Evolutionary conservation across 352 stramenopile genomes (phyloP), one percentile per base, ranked within the genome.

Genomic region (Phytophthora colocasiae): DNA sequence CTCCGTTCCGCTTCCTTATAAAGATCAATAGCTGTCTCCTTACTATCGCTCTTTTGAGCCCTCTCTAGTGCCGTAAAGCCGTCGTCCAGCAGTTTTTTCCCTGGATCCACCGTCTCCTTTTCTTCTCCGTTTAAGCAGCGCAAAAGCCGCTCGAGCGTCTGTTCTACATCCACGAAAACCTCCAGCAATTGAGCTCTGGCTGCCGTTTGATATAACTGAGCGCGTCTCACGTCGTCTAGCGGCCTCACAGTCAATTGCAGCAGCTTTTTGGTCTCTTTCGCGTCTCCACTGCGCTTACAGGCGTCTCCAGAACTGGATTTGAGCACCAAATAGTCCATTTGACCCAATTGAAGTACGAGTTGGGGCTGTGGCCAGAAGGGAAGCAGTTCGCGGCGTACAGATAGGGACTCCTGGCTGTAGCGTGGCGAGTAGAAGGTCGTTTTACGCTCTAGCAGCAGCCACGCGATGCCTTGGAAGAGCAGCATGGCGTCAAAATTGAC

Each of bases 191-290:
- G 62, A 3, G 74, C 70, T 8, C 69, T 73, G 1, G 63, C 75
- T 15, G 78, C 72, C 11, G 77, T 87, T 36, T 85, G 77, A 58
- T 84, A 87, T 39, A 66, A 47, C 51, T 77, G 76, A 9, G 74
- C 60, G 4, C 56, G 60, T 11, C 53, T 71, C 24, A 85, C 66
- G 49, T 85, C 78, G 29, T 65, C 71, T 51, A 87, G 72, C n/a
- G 68, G 27, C 12, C 78, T 63, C 36, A 83, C 74, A 9, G 76
- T 78, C 38, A 87, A 14, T 41, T 73, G 41, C 34, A 87, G 46
- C 31, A 73, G 51, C 50, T 67, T 65, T 26, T 75, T 75, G 43
- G 43, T 32, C 50, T 71, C 66, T 12, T 75, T 71, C 5, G 47
- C 2, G 53, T 74, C 59, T 38, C 60, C 66, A 32, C 66, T 74